Evolutionary conservation across 768 basidiomycete genomes (phyloP), one percentile per base, ranked within the genome.

Genomic region (Suillus subaureus): DNA sequence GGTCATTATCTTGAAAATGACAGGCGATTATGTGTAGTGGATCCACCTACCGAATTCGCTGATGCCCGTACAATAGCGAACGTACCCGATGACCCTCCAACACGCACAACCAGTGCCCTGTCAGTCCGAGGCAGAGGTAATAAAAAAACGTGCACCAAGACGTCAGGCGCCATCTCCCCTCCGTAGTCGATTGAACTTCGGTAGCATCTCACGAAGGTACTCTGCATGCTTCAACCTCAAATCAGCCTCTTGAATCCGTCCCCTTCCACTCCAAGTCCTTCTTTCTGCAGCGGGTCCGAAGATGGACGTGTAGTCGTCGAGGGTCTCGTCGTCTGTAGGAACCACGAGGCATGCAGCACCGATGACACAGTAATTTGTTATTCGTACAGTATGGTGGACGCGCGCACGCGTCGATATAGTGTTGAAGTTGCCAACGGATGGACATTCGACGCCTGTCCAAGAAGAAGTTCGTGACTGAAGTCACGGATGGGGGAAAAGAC

Each of bases 151-250:
- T 40, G 39, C 26, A 21, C 26, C 5, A 31, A 60, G 39, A 60
- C 58, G 26, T 60, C 40, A 60, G 42, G 58, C 28, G 21, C 58
- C 58, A 42, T 60, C 58, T 13, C 58, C 58, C 40, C 58, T 60
- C 18, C 90, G 78, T 64, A 93, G 72, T 60, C 93, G 79, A 75
- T 95, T 94, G 72, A 95, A 95, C 78, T 95, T 94, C 54, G 92
- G 93, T 52, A 95, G 71, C 89, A 95, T 95, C 75, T 98, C 97
- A 51, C 89, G 82, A 61, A 99, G 82, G 75, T 98, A 98, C 71
- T 97, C 95, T 5, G 89, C 87, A 71, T 98, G 96, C 73, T 98
- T 98, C 54, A 85, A 80, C 62, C 94, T 83, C 66, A 98, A 75
- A 71, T 94, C 94, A 33, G 85, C 84, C 71, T 96, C 96, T 71